These are phyloP conservation scores for Huntiella omanensis DNA, from an alignment of 2,329 filamentous ascomycete species.

Conservation along the genomic window DNA sequence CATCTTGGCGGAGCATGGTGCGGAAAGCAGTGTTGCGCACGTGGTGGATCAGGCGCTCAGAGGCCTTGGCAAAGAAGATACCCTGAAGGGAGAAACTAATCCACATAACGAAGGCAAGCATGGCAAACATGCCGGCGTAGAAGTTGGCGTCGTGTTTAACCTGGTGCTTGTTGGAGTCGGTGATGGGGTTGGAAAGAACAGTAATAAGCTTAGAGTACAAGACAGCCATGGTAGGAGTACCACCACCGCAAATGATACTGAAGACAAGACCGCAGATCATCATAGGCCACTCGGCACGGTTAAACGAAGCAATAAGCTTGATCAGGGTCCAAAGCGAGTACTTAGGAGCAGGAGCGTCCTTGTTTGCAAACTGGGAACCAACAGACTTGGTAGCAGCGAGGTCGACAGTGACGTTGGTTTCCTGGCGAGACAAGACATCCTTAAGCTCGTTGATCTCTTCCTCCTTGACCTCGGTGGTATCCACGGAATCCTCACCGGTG, in stretches of 20 bases:
- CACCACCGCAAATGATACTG: constrained; percentile 59
- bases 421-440: constrained; percentile 24
- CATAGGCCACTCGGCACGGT: constrained; percentile 47
- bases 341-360: constrained; percentile 21
- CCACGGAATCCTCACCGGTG: constrained; percentile 27
- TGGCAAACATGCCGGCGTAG: constrained; percentile 77
- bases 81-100: constrained; percentile 51
- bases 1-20: constrained; percentile 78
- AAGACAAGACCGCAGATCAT: constrained; percentile 60
- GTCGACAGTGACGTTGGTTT: constrained; percentile 39
- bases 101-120: constrained; percentile 59
- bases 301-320: constrained; percentile 65
- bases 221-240: constrained; percentile 54
- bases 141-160: constrained; percentile 59
- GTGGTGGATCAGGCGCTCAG: constrained; percentile 68
- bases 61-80: constrained; percentile 61
- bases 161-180: constrained; percentile 28
- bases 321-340: constrained; percentile 61
- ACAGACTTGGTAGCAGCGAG: constrained; percentile 36
- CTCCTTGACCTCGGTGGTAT: constrained; percentile 16
- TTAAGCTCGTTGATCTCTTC: constrained; percentile 19
- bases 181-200: constrained; percentile 38
- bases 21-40: constrained; percentile 71
- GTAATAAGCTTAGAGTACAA: constrained; percentile 82
- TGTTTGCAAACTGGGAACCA: constrained; percentile 42